Conservation (phyloP, 2,329 filamentous ascomycete genomes). For the Neofusicoccum sp. region DNA sequence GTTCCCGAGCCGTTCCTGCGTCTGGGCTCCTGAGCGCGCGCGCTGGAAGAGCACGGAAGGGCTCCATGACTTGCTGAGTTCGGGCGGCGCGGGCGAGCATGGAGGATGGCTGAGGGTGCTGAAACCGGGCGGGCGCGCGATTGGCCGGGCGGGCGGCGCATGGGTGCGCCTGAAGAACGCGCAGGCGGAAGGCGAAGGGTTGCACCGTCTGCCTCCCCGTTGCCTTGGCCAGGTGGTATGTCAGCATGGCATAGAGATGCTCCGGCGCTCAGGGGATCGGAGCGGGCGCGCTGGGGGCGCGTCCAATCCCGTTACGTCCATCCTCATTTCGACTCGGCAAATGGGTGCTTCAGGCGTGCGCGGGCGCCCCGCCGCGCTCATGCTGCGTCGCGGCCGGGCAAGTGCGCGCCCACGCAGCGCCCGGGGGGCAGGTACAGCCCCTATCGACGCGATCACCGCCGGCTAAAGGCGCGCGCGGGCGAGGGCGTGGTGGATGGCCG, state of each 20-base stretch:
- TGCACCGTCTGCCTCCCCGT: neutral
- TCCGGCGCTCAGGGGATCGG: slow-evolving; percentile 10
- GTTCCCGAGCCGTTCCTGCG: neutral
- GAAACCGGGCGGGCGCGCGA: neutral
- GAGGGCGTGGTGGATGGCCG: neutral
- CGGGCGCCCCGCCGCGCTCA: slow-evolving; percentile 2
- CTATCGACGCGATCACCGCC: neutral
- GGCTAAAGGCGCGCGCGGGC: slow-evolving; percentile 2
- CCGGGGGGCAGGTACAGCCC: neutral
- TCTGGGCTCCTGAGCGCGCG: neutral
- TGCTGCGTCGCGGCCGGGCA: neutral
- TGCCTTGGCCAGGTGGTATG: slow-evolving; percentile 6
- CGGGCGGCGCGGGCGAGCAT: neutral
- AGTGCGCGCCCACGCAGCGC: neutral
- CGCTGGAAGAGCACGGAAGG: neutral
- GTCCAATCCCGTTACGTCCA: slow-evolving; percentile 8
- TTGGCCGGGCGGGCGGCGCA: neutral
- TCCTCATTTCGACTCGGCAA: slow-evolving; percentile 17
- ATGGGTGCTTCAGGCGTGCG: slow-evolving; percentile 13
- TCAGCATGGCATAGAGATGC: slow-evolving; percentile 15
- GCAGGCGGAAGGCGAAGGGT: slow-evolving; percentile 5
- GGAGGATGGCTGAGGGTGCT: neutral
- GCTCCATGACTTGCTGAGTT: neutral
- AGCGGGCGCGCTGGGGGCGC: neutral
- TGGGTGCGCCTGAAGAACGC: slow-evolving; percentile 1